phyloP scores from a whole-genome alignment of 202 grass and related monocot genomes.

The Zoysia matrella region DNA sequence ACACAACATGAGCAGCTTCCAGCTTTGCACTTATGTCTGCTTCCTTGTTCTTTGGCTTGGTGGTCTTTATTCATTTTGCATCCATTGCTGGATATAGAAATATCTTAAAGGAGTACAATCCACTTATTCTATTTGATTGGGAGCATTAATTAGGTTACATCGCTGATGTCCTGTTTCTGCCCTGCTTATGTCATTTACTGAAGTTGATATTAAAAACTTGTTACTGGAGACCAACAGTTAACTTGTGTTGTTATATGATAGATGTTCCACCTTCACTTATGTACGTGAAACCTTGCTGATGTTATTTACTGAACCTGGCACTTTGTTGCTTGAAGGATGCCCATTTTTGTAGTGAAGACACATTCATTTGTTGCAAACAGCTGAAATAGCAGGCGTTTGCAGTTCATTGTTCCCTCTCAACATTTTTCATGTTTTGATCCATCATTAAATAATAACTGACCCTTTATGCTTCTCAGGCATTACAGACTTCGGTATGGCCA shows the following conservation, averaged over 20 bases:
- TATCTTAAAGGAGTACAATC: background rate
- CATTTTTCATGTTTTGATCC: slow-evolving; percentile 14
- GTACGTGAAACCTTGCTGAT: slow-evolving; percentile 12
- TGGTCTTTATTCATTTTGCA: slow-evolving; percentile 12
- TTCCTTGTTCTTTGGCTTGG: background rate
- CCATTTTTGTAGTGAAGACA: background rate
- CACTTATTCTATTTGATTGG: slow-evolving; percentile 40
- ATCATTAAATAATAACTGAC: slow-evolving; percentile 5
- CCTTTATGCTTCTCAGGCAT: slow-evolving; percentile 52
- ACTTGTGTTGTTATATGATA: background rate
- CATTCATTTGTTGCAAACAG: slow-evolving; percentile 36
- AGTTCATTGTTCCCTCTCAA: slow-evolving; percentile 1
- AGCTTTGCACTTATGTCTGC: background rate
- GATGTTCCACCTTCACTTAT: slow-evolving; percentile 13
- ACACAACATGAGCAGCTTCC: background rate
- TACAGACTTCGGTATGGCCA: slow-evolving; percentile 63
- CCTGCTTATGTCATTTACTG: slow-evolving; percentile 21
- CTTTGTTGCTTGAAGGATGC: slow-evolving; percentile 21
- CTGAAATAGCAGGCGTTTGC: slow-evolving; percentile 20
- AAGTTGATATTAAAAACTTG: background rate
- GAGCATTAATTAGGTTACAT: slow-evolving; percentile 39
- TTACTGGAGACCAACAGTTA: background rate
- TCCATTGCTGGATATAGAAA: slow-evolving; percentile 15
- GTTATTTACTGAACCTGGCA: slow-evolving; percentile 34
- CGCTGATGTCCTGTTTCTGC: slow-evolving; percentile 13